A percentile compares a stretch with the other conserved stretches of the same genome.
Conservation (phyloP, 75 land plant genomes). For the Picea glauca region DNA sequence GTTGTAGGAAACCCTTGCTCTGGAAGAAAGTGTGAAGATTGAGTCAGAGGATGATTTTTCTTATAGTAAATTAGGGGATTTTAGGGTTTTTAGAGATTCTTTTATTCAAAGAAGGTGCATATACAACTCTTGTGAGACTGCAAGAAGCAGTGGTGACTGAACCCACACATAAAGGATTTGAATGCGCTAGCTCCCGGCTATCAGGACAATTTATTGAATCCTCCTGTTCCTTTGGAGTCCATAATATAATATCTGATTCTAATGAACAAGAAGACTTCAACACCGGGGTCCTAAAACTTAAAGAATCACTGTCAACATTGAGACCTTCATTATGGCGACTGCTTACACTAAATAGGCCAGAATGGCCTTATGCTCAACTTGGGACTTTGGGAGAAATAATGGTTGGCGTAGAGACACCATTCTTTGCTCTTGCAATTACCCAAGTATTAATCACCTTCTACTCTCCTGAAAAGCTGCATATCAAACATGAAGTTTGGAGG, state of each 20-base stretch:
- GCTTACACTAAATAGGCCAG: slow-evolving; percentile 55
- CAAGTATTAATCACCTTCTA: slow-evolving; percentile 62
- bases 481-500: slow-evolving; percentile 38
- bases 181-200: too few relatives aligned
- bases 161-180: too few relatives aligned
- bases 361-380: slow-evolving; percentile 72
- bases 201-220: not conserved
- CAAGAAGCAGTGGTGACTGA: slow-evolving; percentile 18
- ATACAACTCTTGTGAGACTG: slow-evolving; percentile 37
- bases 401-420: slow-evolving; percentile 63
- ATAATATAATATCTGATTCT: slow-evolving; percentile 4
- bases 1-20: too few relatives aligned
- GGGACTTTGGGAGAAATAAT: slow-evolving; percentile 68
- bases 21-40: too few relatives aligned
- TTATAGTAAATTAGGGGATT: too few relatives aligned
- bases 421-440: slow-evolving; percentile 71
- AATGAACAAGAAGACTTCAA: slow-evolving; percentile 7
- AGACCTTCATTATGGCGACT: slow-evolving; percentile 40
- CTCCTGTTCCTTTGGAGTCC: not conserved
- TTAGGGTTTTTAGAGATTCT: too few relatives aligned
- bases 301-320: not conserved
- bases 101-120: slow-evolving; percentile 55
- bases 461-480: slow-evolving; percentile 35
- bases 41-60: too few relatives aligned
- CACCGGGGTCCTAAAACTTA: not conserved